Evolutionary conservation across 2,329 filamentous ascomycete genomes (phyloP), one percentile per base, ranked within the genome.

Genomic region (Coccinonectria pachysandricola): DNA sequence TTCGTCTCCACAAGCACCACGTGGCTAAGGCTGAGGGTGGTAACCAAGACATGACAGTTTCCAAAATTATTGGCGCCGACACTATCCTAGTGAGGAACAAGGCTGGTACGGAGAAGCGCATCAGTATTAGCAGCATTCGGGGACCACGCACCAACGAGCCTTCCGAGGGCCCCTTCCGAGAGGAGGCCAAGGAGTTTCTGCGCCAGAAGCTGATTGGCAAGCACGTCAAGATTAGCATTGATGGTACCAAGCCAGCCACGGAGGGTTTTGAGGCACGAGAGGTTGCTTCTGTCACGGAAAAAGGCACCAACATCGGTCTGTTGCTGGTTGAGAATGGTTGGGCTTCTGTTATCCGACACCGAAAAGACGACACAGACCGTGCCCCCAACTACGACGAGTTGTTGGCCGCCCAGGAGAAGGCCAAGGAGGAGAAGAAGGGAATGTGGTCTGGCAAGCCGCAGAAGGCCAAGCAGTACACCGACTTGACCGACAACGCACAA

Each of bases 191-290:
- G 64, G 91, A 98, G 53, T 96, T 88, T 51, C 56, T 96, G 38
- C 78, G 91, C 29, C 94, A 94, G 67, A 85, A 79, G 54, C 57
- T 95, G 16, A 98, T 98, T 48, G 91, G 87, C 35, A 98, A 98
- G 65, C 84, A 94, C 41, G 85, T 96, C 40, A 83, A 80, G 53
- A 75, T 95, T 30, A 79, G 72, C 28, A 75, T 94, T 33, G 87
- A 98, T 51, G 91, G 91, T 31, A 85, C 84, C 54, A 87, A 91
- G 58, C 79, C 88, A 21, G 86, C 85, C 3, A 79, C 69, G 3
- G 88, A 94, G 37, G 87, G 83, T 7, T 98, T 87, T 41, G 88
- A 96, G 48, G 87, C 91, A 48, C 81, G 86, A 29, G 91, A 98
- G 40, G 91, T 98, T 48, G 88, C 84, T 21, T 95, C 88, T 1